Conservation (phyloP, 75 land plant genomes). For the Cunninghamia lanceolata region DNA sequence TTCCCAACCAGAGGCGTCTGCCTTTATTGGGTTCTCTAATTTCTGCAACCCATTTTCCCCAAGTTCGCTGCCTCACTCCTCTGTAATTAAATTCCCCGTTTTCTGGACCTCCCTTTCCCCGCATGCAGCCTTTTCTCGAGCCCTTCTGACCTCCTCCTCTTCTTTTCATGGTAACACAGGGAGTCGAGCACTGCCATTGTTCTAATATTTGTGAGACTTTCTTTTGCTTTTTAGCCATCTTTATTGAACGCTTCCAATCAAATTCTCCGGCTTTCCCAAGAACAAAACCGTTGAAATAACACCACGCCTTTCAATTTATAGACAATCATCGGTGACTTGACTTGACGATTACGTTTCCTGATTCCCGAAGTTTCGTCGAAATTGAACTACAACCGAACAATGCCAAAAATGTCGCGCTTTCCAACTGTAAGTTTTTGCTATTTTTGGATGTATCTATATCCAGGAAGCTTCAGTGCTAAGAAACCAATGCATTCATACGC, state of each 20-base stretch:
- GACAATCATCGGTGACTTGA: too few species aligned
- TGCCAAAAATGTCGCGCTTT: too few species aligned
- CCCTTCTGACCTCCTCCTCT: slow-evolving; percentile 32
- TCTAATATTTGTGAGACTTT: neutral
- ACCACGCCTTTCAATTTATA: too few species aligned
- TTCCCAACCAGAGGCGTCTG: slow-evolving; percentile 52
- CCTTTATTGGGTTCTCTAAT: slow-evolving; percentile 54
- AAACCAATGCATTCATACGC: too few species aligned
- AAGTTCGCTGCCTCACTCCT: slow-evolving; percentile 59
- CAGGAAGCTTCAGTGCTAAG: too few species aligned
- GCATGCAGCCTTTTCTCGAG: slow-evolving; percentile 71
- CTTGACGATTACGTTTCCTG: too few species aligned
- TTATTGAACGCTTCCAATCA: neutral
- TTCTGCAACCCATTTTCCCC: slow-evolving; percentile 65
- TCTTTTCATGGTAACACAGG: neutral
- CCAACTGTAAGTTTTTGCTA: too few species aligned
- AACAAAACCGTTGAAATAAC: too few species aligned
- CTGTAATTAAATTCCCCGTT: slow-evolving; percentile 40
- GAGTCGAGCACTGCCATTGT: neutral
- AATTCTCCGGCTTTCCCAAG: too few species aligned
- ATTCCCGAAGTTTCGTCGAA: too few species aligned
- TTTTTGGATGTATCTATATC: too few species aligned
- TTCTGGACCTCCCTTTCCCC: slow-evolving; percentile 72
- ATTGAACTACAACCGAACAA: too few species aligned
- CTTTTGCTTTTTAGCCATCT: neutral